Base-by-base conservation (phyloP, 2,329 filamentous ascomycete species). In the Botryotinia narcissicola region DNA sequence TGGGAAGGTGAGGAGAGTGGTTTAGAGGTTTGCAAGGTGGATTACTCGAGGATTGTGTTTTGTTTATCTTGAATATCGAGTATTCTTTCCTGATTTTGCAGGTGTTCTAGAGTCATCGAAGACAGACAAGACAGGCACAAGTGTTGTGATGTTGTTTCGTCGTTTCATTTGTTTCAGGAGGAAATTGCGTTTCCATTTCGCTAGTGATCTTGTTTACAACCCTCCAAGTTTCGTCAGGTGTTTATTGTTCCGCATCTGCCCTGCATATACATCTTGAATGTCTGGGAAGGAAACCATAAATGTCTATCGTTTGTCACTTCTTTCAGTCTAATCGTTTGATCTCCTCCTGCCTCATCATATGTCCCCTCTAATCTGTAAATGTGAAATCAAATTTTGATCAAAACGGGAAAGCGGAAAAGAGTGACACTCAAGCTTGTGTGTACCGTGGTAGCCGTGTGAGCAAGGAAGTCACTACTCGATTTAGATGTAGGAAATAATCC, bases 1-100 rank as follows among this genome's bases (percentile, higher is more conserved):
- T 1, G 93, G 92, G 0, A 90, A 85, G 81, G 86, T 87, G 67
- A 85, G 83, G 75, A 84, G 82, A 71, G 83, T 90, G 64, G 83
- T 84, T 60, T 87, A 75, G 77, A 29, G 61, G 10, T 14, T 42
- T 22, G 59, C 22, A 4, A 8, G 35, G 1, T 35, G 42, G 8
- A 32, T 57, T 18, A 57, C 6, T 29, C 5, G 51, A 0, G n/a
- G n/a, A 1, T 40, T 32, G 8, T 20, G 1, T 12, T 20, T 40
- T 54, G 14, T 54, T 40, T 51, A 0, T 40, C 9, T 22, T 5
- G 37, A 51, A 18, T 40, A 40, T 57, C 7, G 0, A 25, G 1
- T 32, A 32, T 42, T 42, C 25, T 14, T 62, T 29, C 4, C 35
- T 12, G 20, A 8, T 42, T 0, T n/a, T 10, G 14, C 9, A 63